Conservation (phyloP, 2,329 filamentous ascomycete genomes). For the Clonostachys sp. region DNA sequence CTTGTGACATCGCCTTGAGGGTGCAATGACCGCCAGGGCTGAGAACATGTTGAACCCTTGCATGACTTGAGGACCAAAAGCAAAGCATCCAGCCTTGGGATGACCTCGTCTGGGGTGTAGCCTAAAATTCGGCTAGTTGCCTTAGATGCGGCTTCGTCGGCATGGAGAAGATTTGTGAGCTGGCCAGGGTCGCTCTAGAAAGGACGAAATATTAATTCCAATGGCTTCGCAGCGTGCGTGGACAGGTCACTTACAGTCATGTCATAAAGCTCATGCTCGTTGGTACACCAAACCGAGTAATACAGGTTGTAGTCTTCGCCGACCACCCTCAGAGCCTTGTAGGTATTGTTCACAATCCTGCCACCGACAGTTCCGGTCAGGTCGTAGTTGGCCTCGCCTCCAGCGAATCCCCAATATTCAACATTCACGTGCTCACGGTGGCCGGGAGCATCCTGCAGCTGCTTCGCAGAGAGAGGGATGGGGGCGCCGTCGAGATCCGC, state of each 20-base stretch:
- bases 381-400: slow-evolving; percentile 15
- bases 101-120: slow-evolving; percentile 28
- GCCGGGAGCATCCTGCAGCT: not conserved
- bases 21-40: slow-evolving; percentile 52
- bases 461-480: slow-evolving; percentile 16
- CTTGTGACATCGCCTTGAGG: slow-evolving; percentile 44
- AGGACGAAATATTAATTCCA: not conserved
- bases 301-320: slow-evolving; percentile 41
- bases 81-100: slow-evolving; percentile 51
- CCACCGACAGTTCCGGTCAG: slow-evolving; percentile 1
- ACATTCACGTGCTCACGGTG: slow-evolving; percentile 41
- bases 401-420: slow-evolving; percentile 42
- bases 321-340: slow-evolving; percentile 44
- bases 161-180: slow-evolving; percentile 13
- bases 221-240: not conserved
- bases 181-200: slow-evolving; percentile 36
- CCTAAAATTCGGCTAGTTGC: slow-evolving; percentile 9
- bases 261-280: slow-evolving; percentile 41
- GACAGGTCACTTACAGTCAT: slow-evolving; percentile 33
- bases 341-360: slow-evolving; percentile 37
- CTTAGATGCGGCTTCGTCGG: slow-evolving; percentile 16
- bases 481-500: not conserved
- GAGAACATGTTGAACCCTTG: slow-evolving; percentile 42
- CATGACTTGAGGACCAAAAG: slow-evolving; percentile 58
- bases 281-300: slow-evolving; percentile 51